Conservation (phyloP, 495 filamentous ascomycete species). For the Xylaria longipes region DNA sequence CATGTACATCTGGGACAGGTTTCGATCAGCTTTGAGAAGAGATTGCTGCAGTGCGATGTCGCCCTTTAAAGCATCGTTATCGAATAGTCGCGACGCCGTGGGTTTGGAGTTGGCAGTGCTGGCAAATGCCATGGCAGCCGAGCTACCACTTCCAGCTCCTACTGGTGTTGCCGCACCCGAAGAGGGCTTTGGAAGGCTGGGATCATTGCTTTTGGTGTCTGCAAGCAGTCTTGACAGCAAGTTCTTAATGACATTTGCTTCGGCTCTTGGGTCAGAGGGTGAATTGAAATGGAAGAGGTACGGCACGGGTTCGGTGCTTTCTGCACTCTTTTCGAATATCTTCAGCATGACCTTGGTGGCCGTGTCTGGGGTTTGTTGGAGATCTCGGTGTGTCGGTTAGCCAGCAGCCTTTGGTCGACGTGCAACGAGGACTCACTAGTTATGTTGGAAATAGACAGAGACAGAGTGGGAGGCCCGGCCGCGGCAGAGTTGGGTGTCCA, state of each 20-base stretch:
- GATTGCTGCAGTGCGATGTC: slow-evolving; percentile 85
- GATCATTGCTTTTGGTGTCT: slow-evolving; percentile 64
- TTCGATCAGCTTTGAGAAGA: slow-evolving; percentile 75
- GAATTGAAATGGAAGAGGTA: slow-evolving; percentile 91
- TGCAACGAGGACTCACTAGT: slow-evolving; percentile 63
- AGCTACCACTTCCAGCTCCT: slow-evolving; percentile 52
- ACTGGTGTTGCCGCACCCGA: slow-evolving; percentile 37
- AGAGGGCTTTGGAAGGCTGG: slow-evolving; percentile 46
- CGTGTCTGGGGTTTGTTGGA: slow-evolving; percentile 88
- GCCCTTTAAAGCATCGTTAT: slow-evolving; percentile 73
- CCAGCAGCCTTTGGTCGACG: not conserved
- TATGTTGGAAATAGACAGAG: slow-evolving; percentile 75
- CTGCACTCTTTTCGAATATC: slow-evolving; percentile 72
- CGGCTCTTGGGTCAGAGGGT: slow-evolving; percentile 70
- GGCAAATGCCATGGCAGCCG: slow-evolving; percentile 56
- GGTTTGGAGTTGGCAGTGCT: slow-evolving; percentile 52
- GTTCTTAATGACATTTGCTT: slow-evolving; percentile 85
- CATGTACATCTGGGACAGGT: slow-evolving; percentile 78
- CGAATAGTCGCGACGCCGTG: slow-evolving; percentile 67
- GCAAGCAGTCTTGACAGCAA: slow-evolving; percentile 78
- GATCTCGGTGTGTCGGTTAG: slow-evolving; percentile 57
- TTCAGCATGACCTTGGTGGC: slow-evolving; percentile 89
- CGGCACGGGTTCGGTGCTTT: slow-evolving; percentile 62
- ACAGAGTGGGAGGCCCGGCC: slow-evolving; percentile 63
- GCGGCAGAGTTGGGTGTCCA: slow-evolving; percentile 75